Evolutionary conservation across 2,329 filamentous ascomycete species (phyloP), one percentile per base, ranked within the genome.

Genomic region (Ascochyta pisi): DNA sequence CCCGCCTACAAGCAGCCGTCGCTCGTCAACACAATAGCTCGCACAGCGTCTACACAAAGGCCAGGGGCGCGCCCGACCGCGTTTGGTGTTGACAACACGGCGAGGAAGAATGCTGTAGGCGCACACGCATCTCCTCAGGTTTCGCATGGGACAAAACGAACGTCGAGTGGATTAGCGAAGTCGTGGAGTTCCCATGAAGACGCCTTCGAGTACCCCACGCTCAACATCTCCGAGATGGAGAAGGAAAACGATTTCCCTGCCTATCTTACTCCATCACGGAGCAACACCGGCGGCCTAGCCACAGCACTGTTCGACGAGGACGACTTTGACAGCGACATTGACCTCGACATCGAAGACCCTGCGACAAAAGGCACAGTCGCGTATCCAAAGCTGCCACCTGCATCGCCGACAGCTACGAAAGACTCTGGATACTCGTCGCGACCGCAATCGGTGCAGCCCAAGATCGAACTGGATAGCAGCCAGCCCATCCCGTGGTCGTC

Each of bases 281-380:
- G 47, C 39, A 64, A 65, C 12, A 54, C 54, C 13, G 33, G 58
- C 6, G 52, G 56, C 8, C 71, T 77, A 23, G 57, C 67, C 38
- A 53, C 63, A 4, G 67, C 67, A 5, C 51, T 68, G 26, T 90
- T 92, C 60, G 85, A 87, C 57, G 90, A 92, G 60, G 88, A 94
- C 65, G 93, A 96, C 69, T 95, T 96, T 63, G 91, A 92, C 66
- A 90, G 94, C 70, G 92, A 96, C 64, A 83, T 88, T 19, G 85
- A 92, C 51, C 80, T 96, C 23, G 90, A 92, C 60, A 83, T 87
- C 47, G 83, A 90, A 55, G 82, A 86, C 55, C 86, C 87, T 0
- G 75, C 79, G 1, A 79, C 83, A 2, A 80, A 78, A 62, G 70
- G 66, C 35, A 72, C 73, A 2, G 71, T 81, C 19, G 67, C 64